A percentile compares a stretch with the other conserved stretches of the same genome.
Conservation (phyloP, 805 yeast species). For the Yamadazyma scolyti region DNA sequence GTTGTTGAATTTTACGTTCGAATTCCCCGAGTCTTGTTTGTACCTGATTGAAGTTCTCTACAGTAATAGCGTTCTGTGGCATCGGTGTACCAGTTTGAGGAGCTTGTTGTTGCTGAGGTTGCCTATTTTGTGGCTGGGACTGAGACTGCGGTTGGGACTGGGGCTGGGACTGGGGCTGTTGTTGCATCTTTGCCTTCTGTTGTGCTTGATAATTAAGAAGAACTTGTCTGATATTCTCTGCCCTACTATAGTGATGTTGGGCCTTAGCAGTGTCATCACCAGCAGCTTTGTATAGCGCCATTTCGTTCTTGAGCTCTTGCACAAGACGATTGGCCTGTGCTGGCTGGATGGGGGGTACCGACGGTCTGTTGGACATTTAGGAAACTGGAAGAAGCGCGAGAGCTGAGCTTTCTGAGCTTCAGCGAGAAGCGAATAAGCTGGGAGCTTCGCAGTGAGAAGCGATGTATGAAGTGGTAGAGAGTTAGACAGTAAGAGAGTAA, state of each 20-base stretch:
- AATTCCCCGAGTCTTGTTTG: slow-evolving; percentile 46
- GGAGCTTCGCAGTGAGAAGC: too few species aligned
- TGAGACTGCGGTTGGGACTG: slow-evolving; percentile 3
- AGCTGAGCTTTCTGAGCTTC: too few species aligned
- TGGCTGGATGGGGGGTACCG: slow-evolving; percentile 39
- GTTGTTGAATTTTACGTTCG: slow-evolving; percentile 46
- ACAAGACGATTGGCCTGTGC: slow-evolving; percentile 57
- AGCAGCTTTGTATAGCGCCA: slow-evolving; percentile 58
- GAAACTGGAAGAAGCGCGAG: too few species aligned
- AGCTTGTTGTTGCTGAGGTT: slow-evolving; percentile 2
- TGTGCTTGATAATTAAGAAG: slow-evolving; percentile 54
- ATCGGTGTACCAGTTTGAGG: slow-evolving; percentile 10
- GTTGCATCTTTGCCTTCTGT: slow-evolving; percentile 23
- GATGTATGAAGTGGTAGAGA: too few species aligned
- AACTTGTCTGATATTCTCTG: slow-evolving; percentile 60
- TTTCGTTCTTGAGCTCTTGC: slow-evolving; percentile 54
- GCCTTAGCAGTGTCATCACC: slow-evolving; percentile 61
- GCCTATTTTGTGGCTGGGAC: slow-evolving; percentile 4
- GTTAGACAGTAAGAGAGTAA: too few species aligned
- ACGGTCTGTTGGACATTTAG: too few species aligned
- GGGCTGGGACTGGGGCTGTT: slow-evolving; percentile 1
- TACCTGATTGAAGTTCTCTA: slow-evolving; percentile 41
- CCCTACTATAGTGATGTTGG: slow-evolving; percentile 57
- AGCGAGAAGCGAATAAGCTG: too few species aligned
- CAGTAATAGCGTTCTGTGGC: slow-evolving; percentile 22